Conservation (phyloP, 139 green algal genomes). For the Chlorella vulgaris region DNA sequence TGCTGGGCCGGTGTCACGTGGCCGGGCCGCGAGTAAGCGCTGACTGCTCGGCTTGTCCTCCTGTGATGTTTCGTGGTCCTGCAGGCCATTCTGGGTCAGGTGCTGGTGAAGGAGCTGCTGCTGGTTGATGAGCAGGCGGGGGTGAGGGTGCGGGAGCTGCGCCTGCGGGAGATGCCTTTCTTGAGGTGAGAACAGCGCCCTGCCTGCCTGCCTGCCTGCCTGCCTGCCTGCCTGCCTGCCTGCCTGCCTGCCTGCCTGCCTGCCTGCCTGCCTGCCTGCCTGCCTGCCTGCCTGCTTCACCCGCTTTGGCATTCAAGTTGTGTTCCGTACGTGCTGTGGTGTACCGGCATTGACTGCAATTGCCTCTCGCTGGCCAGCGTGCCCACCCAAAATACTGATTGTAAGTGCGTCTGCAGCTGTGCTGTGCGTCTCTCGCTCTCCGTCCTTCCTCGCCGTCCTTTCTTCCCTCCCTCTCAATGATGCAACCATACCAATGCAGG, state of each 20-base stretch:
- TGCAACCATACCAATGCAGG: neutral
- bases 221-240: too few species aligned
- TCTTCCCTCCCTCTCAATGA: too few species aligned
- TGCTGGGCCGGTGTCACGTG: neutral
- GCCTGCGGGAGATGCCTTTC: constrained; percentile 52
- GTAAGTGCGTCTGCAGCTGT: neutral
- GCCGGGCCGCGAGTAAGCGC: neutral
- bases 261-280: too few species aligned
- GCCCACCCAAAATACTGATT: neutral
- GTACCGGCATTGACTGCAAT: too few species aligned
- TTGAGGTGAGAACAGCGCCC: neutral
- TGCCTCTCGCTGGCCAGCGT: neutral
- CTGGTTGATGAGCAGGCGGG: constrained; percentile 45
- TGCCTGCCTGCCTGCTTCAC: too few species aligned
- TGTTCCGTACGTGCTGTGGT: too few species aligned
- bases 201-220: too few species aligned
- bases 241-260: too few species aligned
- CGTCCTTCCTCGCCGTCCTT: neutral
- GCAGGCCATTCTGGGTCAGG: constrained; percentile 21
- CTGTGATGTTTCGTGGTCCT: neutral
- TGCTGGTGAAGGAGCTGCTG: constrained; percentile 71
- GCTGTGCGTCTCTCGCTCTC: neutral
- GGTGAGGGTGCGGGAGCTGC: constrained; percentile 28
- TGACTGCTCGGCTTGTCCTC: neutral
- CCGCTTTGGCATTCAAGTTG: too few species aligned